Evolutionary conservation across 129 eudicot genomes (phyloP), one percentile per base, ranked within the genome.

Genomic region (Lactuca saligna): DNA sequence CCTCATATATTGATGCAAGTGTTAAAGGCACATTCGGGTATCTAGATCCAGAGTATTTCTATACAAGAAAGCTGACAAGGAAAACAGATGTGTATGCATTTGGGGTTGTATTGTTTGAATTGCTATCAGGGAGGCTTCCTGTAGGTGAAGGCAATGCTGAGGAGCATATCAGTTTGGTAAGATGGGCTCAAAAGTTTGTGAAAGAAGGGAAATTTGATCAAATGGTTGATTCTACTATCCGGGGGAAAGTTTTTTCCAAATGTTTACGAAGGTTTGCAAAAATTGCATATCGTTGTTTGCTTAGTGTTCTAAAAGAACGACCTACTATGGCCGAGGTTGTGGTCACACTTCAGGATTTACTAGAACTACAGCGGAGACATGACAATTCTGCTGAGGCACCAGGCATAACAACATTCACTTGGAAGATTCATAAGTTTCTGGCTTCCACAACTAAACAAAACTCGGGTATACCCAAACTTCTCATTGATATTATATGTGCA

Each of bases 1-100:
- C 8, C 5, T 57, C 69, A 4, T 51, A 71, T 17, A 41, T 72
- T 3, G 70, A 53, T 29, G 73, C 68, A 0, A 65, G 71, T 38
- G 78, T 77, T 9, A 77, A 77, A 61, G 80, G 75, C 57, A 77
- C 81, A n/a, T 77, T 62, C 13, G 81, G 81, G 9, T 70, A 77
- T 63, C 12, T 68, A n/a, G 76, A 70, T 53, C 81, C 66, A 1
- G 72, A 77, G 63, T 77, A 69, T 37, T 61, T 77, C 34, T 54
- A 55, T 63, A 61, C 70, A 1, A 13, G 51, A 32, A 61, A 48
- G 9, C 4, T 77, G 14, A 77, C 77, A 32, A 70, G 53, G 66
- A 69, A 76, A 54, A 61, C 65, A 11, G 70, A 76, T 41, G 80
- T 68, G 12, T 68, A 50, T 3, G 64, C 80, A 38, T 75, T 66